Base-by-base conservation (phyloP, 495 filamentous ascomycete genomes). In the Clohesyomyces aquaticus region DNA sequence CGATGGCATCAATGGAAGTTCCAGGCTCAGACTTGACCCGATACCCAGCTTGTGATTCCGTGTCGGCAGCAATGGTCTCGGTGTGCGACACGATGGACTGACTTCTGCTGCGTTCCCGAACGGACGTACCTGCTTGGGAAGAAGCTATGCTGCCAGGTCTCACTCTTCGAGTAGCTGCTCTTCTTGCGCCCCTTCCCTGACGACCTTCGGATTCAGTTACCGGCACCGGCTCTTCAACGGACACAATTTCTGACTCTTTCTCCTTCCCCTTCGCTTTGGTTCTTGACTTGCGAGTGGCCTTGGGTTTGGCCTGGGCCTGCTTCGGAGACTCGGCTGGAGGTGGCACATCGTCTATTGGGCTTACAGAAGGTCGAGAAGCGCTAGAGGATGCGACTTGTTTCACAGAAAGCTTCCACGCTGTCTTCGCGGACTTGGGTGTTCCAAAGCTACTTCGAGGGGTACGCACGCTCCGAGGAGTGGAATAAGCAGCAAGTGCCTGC, bases 21-120 rank as follows among this genome's bases (percentile, higher is more conserved):
- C 75, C 80, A 3, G 79, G 84, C 72, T 94, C 90, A 48, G 82
- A 79, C 75, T 93, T 93, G 61, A 92, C 80, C 42, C 75, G 79
- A 53, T 79, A 73, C 3, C 75, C 76, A 2, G 72, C 62, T 41
- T 69, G 68, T 26, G 80, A 72, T 6, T 77, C 76, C 14, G 65
- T 68, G 46, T 85, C 85, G 28, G 77, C 65, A n/a, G 76, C 76
- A 1, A 78, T 71, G 29, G 84, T 83, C 56, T 81, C 84, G 29
- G 81, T 80, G 38, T 83, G 81, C 2, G 83, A 86, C 29, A 77
- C 68, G 12, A 85, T 75, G 3, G 87, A 90, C 46, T 80, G 78
- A 56, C 83, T 85, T 49, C 84, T 78, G 54, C 81, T 83, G n/a
- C 78, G 72, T 61, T 38, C 72, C 57, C 68, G 72, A 22, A 58